phyloP scores from a whole-genome alignment of 2,329 filamentous ascomycete genomes.

The Verticillium zaregamsianum region DNA sequence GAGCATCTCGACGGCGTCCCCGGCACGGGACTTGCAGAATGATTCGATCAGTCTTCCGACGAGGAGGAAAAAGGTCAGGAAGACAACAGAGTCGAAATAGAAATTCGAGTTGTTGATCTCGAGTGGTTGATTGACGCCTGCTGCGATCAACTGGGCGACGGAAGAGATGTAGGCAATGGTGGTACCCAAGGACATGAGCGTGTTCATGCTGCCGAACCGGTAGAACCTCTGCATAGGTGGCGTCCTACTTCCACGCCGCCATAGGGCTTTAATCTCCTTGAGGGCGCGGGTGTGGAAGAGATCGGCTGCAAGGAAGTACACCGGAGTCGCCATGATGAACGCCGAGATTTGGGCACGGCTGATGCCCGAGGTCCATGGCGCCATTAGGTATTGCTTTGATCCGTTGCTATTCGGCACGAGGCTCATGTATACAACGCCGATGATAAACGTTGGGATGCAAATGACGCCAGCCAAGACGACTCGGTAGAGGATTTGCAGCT shows the following conservation, averaged over 20 bases:
- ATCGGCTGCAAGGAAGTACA: conserved; percentile 84
- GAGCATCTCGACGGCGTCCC: conserved; percentile 77
- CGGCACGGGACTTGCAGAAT: conserved; percentile 87
- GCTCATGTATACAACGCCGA: conserved; percentile 90
- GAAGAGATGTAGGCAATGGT: conserved; percentile 85
- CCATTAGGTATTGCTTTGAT: conserved; percentile 63
- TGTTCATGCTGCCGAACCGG: conserved; percentile 96
- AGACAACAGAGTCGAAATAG: conserved; percentile 93
- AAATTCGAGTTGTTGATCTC: conserved; percentile 49
- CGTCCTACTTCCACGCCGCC: conserved; percentile 70
- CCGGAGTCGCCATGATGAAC: conserved; percentile 76
- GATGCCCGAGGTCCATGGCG: conserved; percentile 66
- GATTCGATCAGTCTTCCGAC: conserved; percentile 72
- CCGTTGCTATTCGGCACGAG: conserved; percentile 59
- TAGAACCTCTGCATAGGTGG: conserved; percentile 74
- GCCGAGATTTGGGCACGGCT: conserved; percentile 74
- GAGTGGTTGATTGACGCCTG: conserved; percentile 34
- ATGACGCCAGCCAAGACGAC: conserved; percentile 64
- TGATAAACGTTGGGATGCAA: conserved; percentile 77
- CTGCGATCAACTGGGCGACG: conserved; percentile 68
- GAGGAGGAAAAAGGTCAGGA: conserved; percentile 84
- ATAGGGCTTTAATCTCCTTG: conserved; percentile 74
- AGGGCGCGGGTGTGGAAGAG: conserved; percentile 76
- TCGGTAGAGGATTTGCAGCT: conserved; percentile 64
- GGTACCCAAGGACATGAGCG: conserved; percentile 85